Evolutionary conservation across 208 protist genomes (phyloP), one percentile per base, ranked within the genome.

Genomic region (Trypanosoma conorhini): DNA sequence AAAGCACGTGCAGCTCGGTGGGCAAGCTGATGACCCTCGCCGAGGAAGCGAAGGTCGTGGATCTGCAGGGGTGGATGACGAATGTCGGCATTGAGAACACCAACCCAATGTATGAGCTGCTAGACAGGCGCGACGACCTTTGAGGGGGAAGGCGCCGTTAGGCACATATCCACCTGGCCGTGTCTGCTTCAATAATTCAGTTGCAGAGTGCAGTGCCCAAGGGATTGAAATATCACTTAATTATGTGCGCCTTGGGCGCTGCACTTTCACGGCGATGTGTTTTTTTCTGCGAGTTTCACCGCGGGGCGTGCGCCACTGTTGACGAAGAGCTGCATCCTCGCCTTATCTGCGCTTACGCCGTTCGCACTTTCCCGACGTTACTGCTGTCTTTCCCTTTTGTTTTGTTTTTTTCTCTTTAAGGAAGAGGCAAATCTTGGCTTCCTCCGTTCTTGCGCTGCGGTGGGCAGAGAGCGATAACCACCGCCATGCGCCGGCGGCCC

Each of bases 61-160:
- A 91, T 64, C 89, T 94, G 61, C 79, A 74, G 24, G 71, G 74
- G 28, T 96, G 87, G 86, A 79, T 89, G 38, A 97, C 90, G 0
- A 95, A 95, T 61, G 89, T 95, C 9, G 92, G 90, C 13, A 94
- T 95, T 73, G 92, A 97, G 70, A 97, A 97, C 70, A 94, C 90
- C 0, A 97, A 97, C 58, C 92, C 90, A 12, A 94, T 95, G 87
- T 95, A 94, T 67, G 92, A 96, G 30, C 83, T 95, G 22, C 75
- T 95, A 40, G 79, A 93, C 30, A 58, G 68, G 0, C 72, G 69
- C 33, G 81, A 79, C 28, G 91, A 96, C 63, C 74, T 96, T 59
- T 96, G 78, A 62, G 21, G 54, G 7, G 33, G 63, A 58, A 59
- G 46, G 33, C 33, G 4, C 33, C 33, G 33, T 38, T 7, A 38